Evolutionary conservation across 805 yeast genomes (phyloP).

Genomic region (Pichia cephalocereana): DNA sequence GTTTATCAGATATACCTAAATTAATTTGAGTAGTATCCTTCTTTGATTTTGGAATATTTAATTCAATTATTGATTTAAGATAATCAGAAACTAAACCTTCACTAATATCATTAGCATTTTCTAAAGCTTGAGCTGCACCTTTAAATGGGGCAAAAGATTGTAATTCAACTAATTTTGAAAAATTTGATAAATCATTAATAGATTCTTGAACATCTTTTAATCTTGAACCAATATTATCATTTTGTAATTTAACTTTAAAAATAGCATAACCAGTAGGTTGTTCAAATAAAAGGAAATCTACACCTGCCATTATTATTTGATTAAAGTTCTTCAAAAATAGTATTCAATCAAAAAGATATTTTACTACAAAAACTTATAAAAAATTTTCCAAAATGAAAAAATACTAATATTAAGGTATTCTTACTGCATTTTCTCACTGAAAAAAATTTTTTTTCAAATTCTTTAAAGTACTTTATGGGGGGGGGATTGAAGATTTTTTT

Average conservation of each 20-base stretch:
- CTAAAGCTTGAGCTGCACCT: conserved; percentile 99
- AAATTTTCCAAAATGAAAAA: too few relatives aligned
- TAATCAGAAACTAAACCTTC: conserved; percentile 95
- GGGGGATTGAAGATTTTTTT: too few relatives aligned
- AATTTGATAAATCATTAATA: conserved; percentile 71
- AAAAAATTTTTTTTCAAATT: too few relatives aligned
- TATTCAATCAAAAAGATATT: not conserved
- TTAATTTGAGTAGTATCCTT: conserved; percentile 58
- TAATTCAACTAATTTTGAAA: conserved; percentile 87
- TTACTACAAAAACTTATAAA: not conserved
- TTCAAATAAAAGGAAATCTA: conserved; percentile 91
- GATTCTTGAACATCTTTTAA: conserved; percentile 92
- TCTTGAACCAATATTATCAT: conserved; percentile 88
- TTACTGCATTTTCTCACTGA: too few relatives aligned
- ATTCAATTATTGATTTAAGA: conserved; percentile 79
- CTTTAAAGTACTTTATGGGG: too few relatives aligned
- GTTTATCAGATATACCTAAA: conserved; percentile 88
- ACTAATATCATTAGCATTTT: conserved; percentile 94
- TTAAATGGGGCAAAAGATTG: conserved; percentile 97
- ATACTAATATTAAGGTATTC: too few relatives aligned
- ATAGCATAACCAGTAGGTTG: conserved; percentile 98
- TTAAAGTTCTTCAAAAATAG: not conserved
- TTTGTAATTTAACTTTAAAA: conserved; percentile 88
- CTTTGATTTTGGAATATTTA: conserved; percentile 72
- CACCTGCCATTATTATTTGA: conserved; percentile 42